Conservation (phyloP, 2,329 filamentous ascomycete species). For the Colletotrichum shisoi region DNA sequence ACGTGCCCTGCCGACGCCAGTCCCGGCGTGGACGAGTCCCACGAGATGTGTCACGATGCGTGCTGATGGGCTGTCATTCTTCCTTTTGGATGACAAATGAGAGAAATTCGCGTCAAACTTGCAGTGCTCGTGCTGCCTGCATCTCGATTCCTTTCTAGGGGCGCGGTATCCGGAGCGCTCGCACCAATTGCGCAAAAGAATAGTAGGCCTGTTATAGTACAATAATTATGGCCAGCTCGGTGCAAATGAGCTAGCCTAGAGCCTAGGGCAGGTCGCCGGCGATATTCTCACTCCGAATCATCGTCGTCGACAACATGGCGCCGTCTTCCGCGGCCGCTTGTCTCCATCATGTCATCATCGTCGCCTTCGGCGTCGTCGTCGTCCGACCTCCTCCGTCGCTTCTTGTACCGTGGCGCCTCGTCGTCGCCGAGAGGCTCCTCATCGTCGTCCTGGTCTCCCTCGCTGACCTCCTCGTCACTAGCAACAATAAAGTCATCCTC, state of each 20-base stretch:
- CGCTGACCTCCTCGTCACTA: constrained; percentile 73
- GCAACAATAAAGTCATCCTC: constrained; percentile 80
- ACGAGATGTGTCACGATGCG: not conserved
- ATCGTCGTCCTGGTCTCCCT: constrained; percentile 68
- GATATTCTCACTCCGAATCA: constrained; percentile 56
- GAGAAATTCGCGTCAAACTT: not conserved
- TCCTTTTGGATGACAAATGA: not conserved
- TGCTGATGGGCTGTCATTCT: constrained; percentile 2
- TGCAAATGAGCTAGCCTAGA: not conserved
- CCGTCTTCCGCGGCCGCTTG: constrained; percentile 58
- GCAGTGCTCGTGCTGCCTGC: not conserved
- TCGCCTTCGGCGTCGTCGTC: constrained; percentile 59
- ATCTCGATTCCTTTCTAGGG: not conserved
- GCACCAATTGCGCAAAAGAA: constrained; percentile 8
- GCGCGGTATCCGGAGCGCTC: not conserved
- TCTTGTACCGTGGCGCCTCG: constrained; percentile 56
- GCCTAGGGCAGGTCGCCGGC: not conserved
- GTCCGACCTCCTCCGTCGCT: constrained; percentile 58
- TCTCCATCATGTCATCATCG: constrained; percentile 57
- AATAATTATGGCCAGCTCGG: not conserved
- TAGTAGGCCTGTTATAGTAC: constrained; percentile 28
- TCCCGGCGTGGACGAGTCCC: not conserved
- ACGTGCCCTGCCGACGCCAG: constrained; percentile 30
- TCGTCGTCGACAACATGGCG: constrained; percentile 68
- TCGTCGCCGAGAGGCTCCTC: constrained; percentile 62